These are phyloP conservation scores for Cicer cuneatum DNA, from an alignment of 306 rosid genomes.

Conservation along the genomic window DNA sequence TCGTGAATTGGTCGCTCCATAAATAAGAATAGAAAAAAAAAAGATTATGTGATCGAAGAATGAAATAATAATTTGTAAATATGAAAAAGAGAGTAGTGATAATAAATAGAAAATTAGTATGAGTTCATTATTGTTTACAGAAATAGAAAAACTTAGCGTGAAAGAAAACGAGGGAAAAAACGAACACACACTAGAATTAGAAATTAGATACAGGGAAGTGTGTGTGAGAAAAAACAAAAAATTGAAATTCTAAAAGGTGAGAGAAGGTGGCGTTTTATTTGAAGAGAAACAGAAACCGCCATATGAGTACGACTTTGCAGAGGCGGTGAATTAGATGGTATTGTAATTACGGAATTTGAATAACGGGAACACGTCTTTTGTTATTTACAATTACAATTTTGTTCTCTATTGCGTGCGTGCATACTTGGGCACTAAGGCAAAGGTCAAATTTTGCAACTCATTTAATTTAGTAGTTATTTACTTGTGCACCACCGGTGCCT, in stretches of 20 bases:
- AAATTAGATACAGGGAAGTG: neutral
- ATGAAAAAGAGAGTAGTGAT: neutral
- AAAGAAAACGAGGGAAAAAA: constrained; percentile 23
- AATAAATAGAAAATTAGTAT: neutral
- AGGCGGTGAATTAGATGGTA: constrained; percentile 34
- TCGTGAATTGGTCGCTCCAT: constrained; percentile 46
- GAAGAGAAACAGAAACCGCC: constrained; percentile 34
- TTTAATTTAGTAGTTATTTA: neutral
- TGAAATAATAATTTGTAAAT: neutral
- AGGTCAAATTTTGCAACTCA: constrained; percentile 40
- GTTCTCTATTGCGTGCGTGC: neutral
- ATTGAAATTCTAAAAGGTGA: neutral
- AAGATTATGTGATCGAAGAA: neutral
- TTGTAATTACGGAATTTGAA: neutral
- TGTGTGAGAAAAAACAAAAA: neutral
- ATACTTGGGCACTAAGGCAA: constrained; percentile 46
- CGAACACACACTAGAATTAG: neutral
- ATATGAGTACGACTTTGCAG: neutral
- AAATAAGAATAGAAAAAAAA: neutral
- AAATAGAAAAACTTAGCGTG: constrained; percentile 25
- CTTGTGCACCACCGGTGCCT: constrained; percentile 30
- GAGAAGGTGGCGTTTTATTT: neutral
- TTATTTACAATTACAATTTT: constrained; percentile 7
- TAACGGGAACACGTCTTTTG: constrained; percentile 2
- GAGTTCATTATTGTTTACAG: neutral